Percentiles rank a stretch among this genome's conserved stretches.
Evolutionary conservation across 768 basidiomycete genomes (phyloP).

Genomic region (Tulasnella sp.): DNA sequence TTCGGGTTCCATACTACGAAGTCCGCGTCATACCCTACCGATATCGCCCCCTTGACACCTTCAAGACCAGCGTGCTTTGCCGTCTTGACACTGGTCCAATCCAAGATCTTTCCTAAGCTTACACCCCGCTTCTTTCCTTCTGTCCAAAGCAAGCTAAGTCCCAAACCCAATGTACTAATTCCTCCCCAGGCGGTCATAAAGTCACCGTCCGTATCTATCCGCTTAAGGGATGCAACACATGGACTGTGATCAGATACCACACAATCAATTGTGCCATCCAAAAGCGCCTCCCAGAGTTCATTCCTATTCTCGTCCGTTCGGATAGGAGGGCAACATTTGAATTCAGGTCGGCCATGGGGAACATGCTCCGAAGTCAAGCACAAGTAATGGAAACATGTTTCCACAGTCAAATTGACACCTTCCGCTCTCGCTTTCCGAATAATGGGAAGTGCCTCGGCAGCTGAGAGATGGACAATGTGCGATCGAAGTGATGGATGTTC

Average conservation of each 20-base stretch:
- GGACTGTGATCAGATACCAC: constrained; percentile 96
- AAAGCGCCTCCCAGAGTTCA: constrained; percentile 65
- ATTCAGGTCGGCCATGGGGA: constrained; percentile 64
- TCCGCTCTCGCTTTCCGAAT: constrained; percentile 55
- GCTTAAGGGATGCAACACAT: constrained; percentile 72
- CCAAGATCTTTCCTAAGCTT: constrained; percentile 44
- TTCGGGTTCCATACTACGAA: constrained; percentile 71
- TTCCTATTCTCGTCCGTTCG: constrained; percentile 60
- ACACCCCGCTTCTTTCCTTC: constrained; percentile 49
- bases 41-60: constrained; percentile 55
- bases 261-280: constrained; percentile 75
- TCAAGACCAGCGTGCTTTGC: constrained; percentile 70
- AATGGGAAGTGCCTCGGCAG: constrained; percentile 63
- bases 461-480: constrained; percentile 93
- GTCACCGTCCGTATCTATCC: constrained; percentile 44
- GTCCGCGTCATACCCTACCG: constrained; percentile 71
- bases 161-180: constrained; percentile 81
- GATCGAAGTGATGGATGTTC: constrained; percentile 56
- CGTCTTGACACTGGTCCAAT: constrained; percentile 64
- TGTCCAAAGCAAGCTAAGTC: constrained; percentile 80
- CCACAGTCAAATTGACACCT: constrained; percentile 64
- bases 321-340: constrained; percentile 96
- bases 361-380: constrained; percentile 60
- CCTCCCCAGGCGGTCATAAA: constrained; percentile 93
- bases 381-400: constrained; percentile 98